Percentiles rank a stretch among this genome's conserved stretches.
Evolutionary conservation across 2,329 filamentous ascomycete species (phyloP).

Genomic region (Aspergillus ruber): DNA sequence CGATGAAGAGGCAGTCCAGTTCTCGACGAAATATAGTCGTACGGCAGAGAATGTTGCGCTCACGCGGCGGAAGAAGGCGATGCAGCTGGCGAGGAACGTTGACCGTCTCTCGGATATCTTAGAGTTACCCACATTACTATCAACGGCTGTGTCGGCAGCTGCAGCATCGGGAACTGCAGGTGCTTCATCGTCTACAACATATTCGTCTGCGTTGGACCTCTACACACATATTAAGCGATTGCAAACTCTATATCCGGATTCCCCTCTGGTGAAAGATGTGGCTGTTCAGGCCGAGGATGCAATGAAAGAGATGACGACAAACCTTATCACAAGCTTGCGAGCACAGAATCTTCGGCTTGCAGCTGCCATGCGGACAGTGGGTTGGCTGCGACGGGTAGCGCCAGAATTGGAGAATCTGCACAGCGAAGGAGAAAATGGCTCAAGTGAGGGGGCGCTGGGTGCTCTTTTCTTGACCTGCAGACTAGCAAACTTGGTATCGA

Average conservation of each 20-base stretch:
- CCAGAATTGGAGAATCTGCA: conserved; percentile 62
- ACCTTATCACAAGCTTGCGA: conserved; percentile 72
- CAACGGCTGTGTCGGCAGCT: conserved; percentile 57
- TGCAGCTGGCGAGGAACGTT: conserved; percentile 77
- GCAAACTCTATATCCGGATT: conserved; percentile 73
- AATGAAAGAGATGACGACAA: conserved; percentile 81
- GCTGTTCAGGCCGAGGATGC: conserved; percentile 72
- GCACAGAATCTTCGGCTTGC: conserved; percentile 77
- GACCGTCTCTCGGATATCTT: conserved; percentile 86
- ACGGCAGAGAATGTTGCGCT: conserved; percentile 63
- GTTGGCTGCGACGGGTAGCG: conserved; percentile 80
- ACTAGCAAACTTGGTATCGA: conserved; percentile 69
- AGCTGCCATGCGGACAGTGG: conserved; percentile 80
- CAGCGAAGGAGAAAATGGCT: conserved; percentile 19
- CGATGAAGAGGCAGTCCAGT: conserved; percentile 69
- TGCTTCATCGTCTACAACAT: conserved; percentile 56
- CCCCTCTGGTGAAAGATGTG: conserved; percentile 66
- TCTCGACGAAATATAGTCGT: conserved; percentile 77
- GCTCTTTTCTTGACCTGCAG: conserved; percentile 84
- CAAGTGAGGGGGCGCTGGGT: conserved; percentile 63
- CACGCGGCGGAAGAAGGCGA: conserved; percentile 66
- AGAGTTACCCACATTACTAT: conserved; percentile 78
- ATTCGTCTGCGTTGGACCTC: conserved; percentile 82
- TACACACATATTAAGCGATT: conserved; percentile 89
- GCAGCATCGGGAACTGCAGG: conserved; percentile 37